Evolutionary conservation across 495 filamentous ascomycete genomes (phyloP).

Genomic region (Entonaema liquescens): DNA sequence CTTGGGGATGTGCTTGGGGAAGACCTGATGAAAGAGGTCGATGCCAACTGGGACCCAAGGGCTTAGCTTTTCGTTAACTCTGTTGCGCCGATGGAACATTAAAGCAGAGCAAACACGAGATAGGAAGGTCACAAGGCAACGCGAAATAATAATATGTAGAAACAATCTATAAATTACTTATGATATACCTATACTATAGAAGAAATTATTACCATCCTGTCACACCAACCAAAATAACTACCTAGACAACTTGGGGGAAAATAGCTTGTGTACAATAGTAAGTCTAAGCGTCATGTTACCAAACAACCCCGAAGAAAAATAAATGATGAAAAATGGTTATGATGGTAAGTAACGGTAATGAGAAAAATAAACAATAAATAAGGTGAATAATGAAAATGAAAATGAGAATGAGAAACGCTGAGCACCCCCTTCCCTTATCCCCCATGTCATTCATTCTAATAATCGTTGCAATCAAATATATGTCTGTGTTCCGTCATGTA

Average conservation of each 20-base stretch:
- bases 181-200: slow-evolving; percentile 35
- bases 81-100: too few species aligned
- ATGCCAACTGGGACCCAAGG: slow-evolving; percentile 42
- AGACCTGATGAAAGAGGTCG: slow-evolving; percentile 33
- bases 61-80: slow-evolving; percentile 15
- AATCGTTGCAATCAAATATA: slow-evolving; percentile 1
- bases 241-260: slow-evolving; percentile 12
- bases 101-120: too few species aligned
- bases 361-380: too few species aligned
- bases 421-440: background rate
- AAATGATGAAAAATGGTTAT: background rate
- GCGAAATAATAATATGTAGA: background rate
- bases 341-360: background rate
- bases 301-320: background rate
- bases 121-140: background rate
- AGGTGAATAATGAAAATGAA: too few species aligned
- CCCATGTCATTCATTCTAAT: background rate
- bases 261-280: slow-evolving; percentile 34
- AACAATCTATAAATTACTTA: slow-evolving; percentile 31
- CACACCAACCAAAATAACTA: background rate
- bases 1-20: slow-evolving; percentile 42
- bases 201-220: slow-evolving; percentile 30
- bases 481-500: too few species aligned
- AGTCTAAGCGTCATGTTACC: background rate
- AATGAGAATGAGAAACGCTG: background rate